These are phyloP conservation scores for Eruca vesicaria DNA, from an alignment of 441 rosid species.

Conservation along the genomic window DNA sequence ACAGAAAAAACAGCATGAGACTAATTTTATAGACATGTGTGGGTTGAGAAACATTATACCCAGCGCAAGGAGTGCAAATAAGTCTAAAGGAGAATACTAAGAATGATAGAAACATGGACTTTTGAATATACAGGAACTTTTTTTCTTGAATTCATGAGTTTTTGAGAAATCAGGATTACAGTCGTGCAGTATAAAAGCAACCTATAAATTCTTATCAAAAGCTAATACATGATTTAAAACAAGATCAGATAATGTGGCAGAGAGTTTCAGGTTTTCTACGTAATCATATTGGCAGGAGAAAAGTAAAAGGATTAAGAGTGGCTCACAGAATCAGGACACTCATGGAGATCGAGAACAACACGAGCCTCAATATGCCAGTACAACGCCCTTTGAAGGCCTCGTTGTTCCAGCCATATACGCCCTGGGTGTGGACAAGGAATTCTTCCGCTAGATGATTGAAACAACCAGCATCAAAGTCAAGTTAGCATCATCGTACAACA, in stretches of 20 bases:
- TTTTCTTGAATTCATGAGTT: background rate
- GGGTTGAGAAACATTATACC: background rate
- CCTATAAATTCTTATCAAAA: background rate
- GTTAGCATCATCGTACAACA: slow-evolving; percentile 8
- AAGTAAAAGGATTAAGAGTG: slow-evolving; percentile 7
- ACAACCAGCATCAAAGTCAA: background rate
- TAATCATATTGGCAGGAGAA: background rate
- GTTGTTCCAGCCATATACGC: slow-evolving; percentile 95
- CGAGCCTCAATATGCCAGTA: slow-evolving; percentile 99
- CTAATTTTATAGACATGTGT: background rate
- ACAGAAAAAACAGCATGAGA: background rate
- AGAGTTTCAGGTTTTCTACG: background rate
- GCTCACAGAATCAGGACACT: slow-evolving; percentile 62
- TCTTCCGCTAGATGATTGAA: slow-evolving; percentile 54
- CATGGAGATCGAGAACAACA: slow-evolving; percentile 92
- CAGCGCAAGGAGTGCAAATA: background rate
- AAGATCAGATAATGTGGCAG: background rate
- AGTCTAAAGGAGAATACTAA: too few species aligned
- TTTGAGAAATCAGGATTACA: background rate
- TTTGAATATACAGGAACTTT: background rate
- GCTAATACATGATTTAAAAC: background rate
- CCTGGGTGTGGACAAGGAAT: slow-evolving; percentile 97
- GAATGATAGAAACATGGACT: too few species aligned
- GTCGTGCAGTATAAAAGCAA: background rate
- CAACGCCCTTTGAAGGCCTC: slow-evolving; percentile 88